phyloP scores from a whole-genome alignment of 2,329 filamentous ascomycete species.

The Chaetomiaceae sp. region DNA sequence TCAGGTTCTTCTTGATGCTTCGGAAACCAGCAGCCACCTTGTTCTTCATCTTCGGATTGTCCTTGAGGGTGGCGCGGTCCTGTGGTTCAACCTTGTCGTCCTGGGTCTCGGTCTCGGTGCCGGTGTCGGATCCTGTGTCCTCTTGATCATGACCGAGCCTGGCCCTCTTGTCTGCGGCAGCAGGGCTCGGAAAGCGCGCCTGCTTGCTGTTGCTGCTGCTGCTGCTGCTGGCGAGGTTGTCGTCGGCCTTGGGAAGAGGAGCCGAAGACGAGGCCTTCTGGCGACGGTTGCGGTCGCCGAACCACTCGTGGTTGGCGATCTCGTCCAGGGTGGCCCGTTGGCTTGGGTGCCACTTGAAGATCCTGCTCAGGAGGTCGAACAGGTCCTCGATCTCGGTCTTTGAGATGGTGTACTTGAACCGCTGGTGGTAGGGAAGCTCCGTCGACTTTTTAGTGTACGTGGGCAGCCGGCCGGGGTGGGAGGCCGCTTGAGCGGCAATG shows the following conservation, averaged over 20 bases:
- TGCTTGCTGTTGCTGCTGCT: neutral
- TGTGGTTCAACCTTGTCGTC: too few species aligned
- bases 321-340: conserved; percentile 6
- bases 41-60: neutral
- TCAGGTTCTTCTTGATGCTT: neutral
- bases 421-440: too few species aligned
- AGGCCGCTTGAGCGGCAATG: neutral
- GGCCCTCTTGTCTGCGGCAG: neutral
- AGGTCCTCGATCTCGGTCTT: neutral
- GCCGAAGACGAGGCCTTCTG: neutral
- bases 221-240: too few species aligned
- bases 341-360: conserved; percentile 10
- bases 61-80: too few species aligned
- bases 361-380: conserved; percentile 4
- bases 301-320: conserved; percentile 13
- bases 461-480: neutral
- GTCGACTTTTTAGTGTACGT: too few species aligned
- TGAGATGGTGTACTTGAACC: neutral
- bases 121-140: too few species aligned
- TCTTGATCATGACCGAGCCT: too few species aligned
- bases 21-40: neutral
- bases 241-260: neutral
- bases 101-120: too few species aligned
- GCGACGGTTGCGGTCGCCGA: neutral
- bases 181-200: neutral